A percentile compares a stretch with the other conserved stretches of the same genome.
Conservation (phyloP, 1,284 basidiomycete genomes). For the Malassezia vespertilionis region DNA sequence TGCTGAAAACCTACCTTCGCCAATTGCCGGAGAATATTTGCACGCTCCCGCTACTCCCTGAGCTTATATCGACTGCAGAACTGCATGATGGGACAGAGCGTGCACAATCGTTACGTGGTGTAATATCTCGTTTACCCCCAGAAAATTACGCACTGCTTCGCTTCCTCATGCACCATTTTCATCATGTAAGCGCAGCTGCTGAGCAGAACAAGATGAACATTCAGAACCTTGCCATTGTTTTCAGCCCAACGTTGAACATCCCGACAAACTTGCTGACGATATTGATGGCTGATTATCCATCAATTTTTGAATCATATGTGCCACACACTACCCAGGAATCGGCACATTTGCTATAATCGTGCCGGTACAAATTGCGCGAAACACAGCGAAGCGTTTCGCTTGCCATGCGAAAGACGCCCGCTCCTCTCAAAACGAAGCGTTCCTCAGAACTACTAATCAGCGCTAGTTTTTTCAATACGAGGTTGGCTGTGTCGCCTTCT, state of each 20-base stretch:
- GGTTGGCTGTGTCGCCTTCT: too few species aligned
- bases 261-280: neutral
- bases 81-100: conserved; percentile 76
- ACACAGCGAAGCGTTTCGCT: too few species aligned
- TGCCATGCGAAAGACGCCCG: too few species aligned
- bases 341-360: too few species aligned
- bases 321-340: too few species aligned
- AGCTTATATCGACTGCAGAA: conserved; percentile 50
- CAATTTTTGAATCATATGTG: neutral
- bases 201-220: conserved; percentile 94
- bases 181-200: conserved; percentile 83
- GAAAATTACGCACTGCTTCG: conserved; percentile 88
- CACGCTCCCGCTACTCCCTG: conserved; percentile 11
- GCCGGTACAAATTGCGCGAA: too few species aligned
- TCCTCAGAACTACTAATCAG: too few species aligned
- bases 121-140: conserved; percentile 75
- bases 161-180: conserved; percentile 85
- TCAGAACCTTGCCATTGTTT: conserved; percentile 95
- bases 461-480: too few species aligned
- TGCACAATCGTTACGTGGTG: conserved; percentile 69
- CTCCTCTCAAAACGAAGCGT: too few species aligned
- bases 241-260: conserved; percentile 41
- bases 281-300: neutral
- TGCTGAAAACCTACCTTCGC: conserved; percentile 42
- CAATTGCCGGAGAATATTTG: conserved; percentile 38